Evolutionary conservation across 2,329 filamentous ascomycete species (phyloP), one percentile per base, ranked within the genome.

Genomic region (Trichophyton rubrum): DNA sequence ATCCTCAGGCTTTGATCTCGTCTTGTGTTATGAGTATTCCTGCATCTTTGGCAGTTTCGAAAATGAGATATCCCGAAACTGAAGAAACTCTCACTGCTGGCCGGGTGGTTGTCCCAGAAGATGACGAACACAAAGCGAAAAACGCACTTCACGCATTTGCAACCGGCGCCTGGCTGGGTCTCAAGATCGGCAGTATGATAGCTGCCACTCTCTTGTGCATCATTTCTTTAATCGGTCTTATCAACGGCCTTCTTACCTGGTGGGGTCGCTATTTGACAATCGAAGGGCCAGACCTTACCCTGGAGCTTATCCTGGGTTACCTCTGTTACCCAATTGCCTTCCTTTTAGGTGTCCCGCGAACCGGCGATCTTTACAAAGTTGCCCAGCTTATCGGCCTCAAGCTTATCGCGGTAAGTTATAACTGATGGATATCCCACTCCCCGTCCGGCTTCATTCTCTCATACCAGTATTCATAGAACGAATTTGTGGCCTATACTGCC

Each of bases 1-100:
- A 90, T 72, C 79, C 88, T 0, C 87, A 95, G 72, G 90, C 89
- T 2, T 79, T 96, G 55, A 87, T 96, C 30, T 95, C 89, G 1
- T 91, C 88, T 6, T 96, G 90, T 71, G 90, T 96, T 72, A 96
- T 96, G 91, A 91, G 87, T 67, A 96, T 96, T 65, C 91, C 91
- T 0, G 90, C 90, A 0, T 95, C 90, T 2, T 80, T 96, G 13
- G 90, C 90, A 58, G 85, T 93, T 63, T 92, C 88, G 64, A 96
- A 96, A 77, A 80, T 96, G 68, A 87, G 91, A 61, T 96, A 87
- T 72, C 91, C 91, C 2, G 91, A 96, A 76, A 86, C 84, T 2
- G 89, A 95, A 72, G 88, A 92, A 73, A 88, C 89, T 0, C 78
- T 95, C 40, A 96, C 90, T 0, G 86, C 88, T 3, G 89, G 90